Percentiles rank a stretch among this genome's conserved stretches.
phyloP scores from a whole-genome alignment of 805 yeast genomes.

The Millerago galiae region DNA sequence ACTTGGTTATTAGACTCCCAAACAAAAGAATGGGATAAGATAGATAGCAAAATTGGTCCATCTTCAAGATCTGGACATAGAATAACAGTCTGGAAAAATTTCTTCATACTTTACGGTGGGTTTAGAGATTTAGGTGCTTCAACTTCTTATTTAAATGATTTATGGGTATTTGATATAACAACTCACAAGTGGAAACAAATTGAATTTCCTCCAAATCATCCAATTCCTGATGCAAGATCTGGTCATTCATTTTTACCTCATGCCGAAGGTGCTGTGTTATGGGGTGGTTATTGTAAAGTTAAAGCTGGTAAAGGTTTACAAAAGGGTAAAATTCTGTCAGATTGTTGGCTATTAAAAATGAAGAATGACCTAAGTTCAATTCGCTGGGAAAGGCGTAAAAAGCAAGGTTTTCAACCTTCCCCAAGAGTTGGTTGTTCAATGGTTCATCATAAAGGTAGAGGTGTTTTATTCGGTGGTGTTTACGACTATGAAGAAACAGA shows the following conservation, averaged over 20 bases:
- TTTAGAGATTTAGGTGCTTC: slow-evolving; percentile 83
- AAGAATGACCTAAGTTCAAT: slow-evolving; percentile 66
- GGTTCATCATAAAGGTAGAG: slow-evolving; percentile 86
- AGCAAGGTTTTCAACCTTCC: slow-evolving; percentile 85
- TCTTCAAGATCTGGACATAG: slow-evolving; percentile 89
- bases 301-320: slow-evolving; percentile 84
- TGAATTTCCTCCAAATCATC: slow-evolving; percentile 75
- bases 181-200: slow-evolving; percentile 88
- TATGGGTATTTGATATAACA: slow-evolving; percentile 90
- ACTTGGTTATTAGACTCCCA: slow-evolving; percentile 88
- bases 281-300: slow-evolving; percentile 93
- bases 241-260: slow-evolving; percentile 84
- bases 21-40: slow-evolving; percentile 83
- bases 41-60: slow-evolving; percentile 73
- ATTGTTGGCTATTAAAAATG: slow-evolving; percentile 85
- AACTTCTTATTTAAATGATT: slow-evolving; percentile 76
- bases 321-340: slow-evolving; percentile 84
- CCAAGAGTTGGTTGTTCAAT: slow-evolving; percentile 94
- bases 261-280: slow-evolving; percentile 75
- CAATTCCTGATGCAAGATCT: slow-evolving; percentile 84
- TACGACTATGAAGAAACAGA: slow-evolving; percentile 94
- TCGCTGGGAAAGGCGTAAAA: slow-evolving; percentile 85
- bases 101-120: slow-evolving; percentile 81
- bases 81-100: slow-evolving; percentile 88
- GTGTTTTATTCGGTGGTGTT: slow-evolving; percentile 92